These are phyloP conservation scores for Earliella scabrosa DNA, from an alignment of 1,284 basidiomycete genomes.

Conservation along the genomic window DNA sequence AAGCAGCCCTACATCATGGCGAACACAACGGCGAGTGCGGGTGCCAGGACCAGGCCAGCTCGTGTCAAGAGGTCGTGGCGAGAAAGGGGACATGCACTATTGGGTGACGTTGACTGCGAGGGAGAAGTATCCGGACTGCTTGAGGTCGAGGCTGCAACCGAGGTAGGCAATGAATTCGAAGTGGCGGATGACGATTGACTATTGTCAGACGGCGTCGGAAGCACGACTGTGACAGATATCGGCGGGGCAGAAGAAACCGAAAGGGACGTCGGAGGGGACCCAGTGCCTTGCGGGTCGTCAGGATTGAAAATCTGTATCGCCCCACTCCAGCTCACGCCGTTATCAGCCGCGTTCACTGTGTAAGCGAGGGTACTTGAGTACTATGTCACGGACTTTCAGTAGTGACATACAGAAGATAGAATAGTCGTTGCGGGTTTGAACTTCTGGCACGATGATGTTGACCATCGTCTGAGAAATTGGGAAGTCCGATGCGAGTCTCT, in stretches of 20 bases:
- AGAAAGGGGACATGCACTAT: background rate
- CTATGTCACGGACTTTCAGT: background rate
- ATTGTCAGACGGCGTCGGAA: background rate
- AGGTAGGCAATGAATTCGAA: background rate
- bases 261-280: background rate
- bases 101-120: background rate
- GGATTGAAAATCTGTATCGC: background rate
- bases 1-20: too few relatives aligned
- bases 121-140: background rate
- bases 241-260: background rate
- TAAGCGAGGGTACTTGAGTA: background rate
- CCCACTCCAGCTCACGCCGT: background rate
- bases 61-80: background rate
- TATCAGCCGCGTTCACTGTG: background rate
- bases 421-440: background rate
- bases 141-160: background rate
- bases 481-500: background rate
- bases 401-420: background rate
- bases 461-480: background rate
- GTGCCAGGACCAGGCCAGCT: background rate
- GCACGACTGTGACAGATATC: conserved; percentile 2
- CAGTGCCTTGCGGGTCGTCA: background rate
- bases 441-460: conserved; percentile 1
- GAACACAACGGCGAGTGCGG: background rate
- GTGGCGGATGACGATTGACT: background rate